A percentile compares a stretch with the other conserved stretches of the same genome.
Conservation (phyloP, 2,329 filamentous ascomycete species). For the Ciborinia camelliae region DNA sequence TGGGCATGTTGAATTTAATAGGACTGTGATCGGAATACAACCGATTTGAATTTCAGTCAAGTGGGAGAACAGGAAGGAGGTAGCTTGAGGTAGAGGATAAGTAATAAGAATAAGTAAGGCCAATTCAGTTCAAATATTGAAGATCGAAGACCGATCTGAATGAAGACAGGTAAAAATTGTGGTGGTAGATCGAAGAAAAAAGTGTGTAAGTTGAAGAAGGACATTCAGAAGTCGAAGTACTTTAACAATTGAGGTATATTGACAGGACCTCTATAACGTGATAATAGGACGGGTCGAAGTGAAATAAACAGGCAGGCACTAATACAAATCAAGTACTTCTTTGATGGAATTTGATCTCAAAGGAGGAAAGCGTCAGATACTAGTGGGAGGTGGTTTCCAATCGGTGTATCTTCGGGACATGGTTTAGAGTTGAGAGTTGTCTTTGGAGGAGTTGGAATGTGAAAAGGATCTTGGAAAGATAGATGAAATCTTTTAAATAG, state of each 20-base stretch:
- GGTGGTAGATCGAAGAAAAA: background rate
- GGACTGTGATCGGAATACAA: background rate
- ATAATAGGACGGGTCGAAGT: background rate
- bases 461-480: background rate
- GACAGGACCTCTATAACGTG: background rate
- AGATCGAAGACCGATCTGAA: background rate
- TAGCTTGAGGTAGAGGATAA: background rate
- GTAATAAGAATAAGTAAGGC: no score
- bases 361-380: background rate
- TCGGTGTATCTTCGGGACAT: background rate
- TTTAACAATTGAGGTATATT: background rate
- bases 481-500: no score
- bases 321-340: background rate
- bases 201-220: background rate
- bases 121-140: background rate
- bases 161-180: background rate
- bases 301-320: background rate
- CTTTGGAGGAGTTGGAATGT: background rate
- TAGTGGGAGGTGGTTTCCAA: background rate
- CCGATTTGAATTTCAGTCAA: background rate
- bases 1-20: conserved; percentile 2
- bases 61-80: background rate
- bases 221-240: background rate
- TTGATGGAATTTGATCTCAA: background rate
- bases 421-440: background rate